Evolutionary conservation across 1,139 yeast genomes (phyloP), one percentile per base, ranked within the genome.

Genomic region (Debaryomyces nepalensis): DNA sequence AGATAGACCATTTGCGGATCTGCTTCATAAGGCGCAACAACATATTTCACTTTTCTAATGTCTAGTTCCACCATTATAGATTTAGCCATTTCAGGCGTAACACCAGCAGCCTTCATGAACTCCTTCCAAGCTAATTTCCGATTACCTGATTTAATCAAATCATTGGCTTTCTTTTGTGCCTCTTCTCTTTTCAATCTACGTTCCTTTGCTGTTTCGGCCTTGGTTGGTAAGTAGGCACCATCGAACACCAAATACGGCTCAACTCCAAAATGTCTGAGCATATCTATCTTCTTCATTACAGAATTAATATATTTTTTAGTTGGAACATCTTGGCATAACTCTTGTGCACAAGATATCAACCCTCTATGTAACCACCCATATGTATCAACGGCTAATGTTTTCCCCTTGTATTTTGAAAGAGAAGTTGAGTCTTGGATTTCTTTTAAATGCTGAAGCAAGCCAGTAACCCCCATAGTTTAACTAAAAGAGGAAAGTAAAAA

Each of bases 1-100:
- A 95, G 71, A 55, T 84, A 89, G 5, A 93, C 98, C 85, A 95
- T 80, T 61, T 95, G 99, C 0, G 99, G 87, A 61, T 95, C 99
- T 0, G 99, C 99, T 65, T 95, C 99, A 59, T 90, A 95, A 0
- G 99, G 99, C 0, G 99, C 99, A 7, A 95, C 99, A 12, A 93
- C 79, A 55, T 81, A 93, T 48, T 75, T 75, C 36, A 95, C 81
- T 1, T 67, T 64, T 38, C 75, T 70, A n/a, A 61, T 55, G 52
- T 82, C 83, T 48, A 95, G 73, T 50, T 80, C 84, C 24, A 84
- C 84, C 63, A 91, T 89, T 12, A 93, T 74, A 18, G 89, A 78
- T 54, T 87, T 87, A 4, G 97, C 97, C 95, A 95, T 90, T 49
- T 81, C 82, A 1, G 96, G 91, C 1, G 97, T 87, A 10, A 95